These are phyloP conservation scores for Collariella sp. DNA, from an alignment of 495 filamentous ascomycete species.

Conservation along the genomic window DNA sequence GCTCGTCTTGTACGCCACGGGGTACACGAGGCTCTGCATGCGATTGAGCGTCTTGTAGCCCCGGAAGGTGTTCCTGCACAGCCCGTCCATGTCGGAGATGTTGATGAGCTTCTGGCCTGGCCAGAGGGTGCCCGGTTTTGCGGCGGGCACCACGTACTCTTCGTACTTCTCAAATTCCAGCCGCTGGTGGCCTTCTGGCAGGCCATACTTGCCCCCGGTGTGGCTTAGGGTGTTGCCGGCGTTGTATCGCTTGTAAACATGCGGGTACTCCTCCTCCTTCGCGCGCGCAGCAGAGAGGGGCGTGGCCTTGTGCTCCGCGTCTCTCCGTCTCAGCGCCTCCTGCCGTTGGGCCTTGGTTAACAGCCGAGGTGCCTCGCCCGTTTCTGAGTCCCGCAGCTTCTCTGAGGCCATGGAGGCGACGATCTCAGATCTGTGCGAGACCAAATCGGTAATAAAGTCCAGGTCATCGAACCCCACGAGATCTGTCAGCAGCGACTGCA, in stretches of 20 bases:
- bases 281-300: slow-evolving; percentile 51
- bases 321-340: slow-evolving; percentile 59
- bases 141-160: slow-evolving; percentile 78
- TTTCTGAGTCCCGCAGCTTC: slow-evolving; percentile 38
- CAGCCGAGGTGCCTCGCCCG: slow-evolving; percentile 42
- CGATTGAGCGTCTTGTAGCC: slow-evolving; percentile 90
- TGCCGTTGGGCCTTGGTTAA: slow-evolving; percentile 71
- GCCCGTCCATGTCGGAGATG: slow-evolving; percentile 76
- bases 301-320: slow-evolving; percentile 75
- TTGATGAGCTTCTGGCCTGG: slow-evolving; percentile 62
- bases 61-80: slow-evolving; percentile 86
- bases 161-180: slow-evolving; percentile 60
- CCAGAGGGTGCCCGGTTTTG: slow-evolving; percentile 64
- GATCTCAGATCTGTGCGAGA: slow-evolving; percentile 62
- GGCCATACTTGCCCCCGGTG: slow-evolving; percentile 64
- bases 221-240: slow-evolving; percentile 76
- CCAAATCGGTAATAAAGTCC: slow-evolving; percentile 78
- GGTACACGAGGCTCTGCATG: slow-evolving; percentile 96
- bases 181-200: slow-evolving; percentile 58
- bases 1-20: slow-evolving; percentile 88
- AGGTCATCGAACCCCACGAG: slow-evolving; percentile 87
- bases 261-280: slow-evolving; percentile 69
- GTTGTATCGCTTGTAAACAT: slow-evolving; percentile 76
- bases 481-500: slow-evolving; percentile 85
- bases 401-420: slow-evolving; percentile 25